A percentile compares a stretch with the other conserved stretches of the same genome.
These are phyloP conservation scores for Phylloporus arenicola DNA, from an alignment of 768 basidiomycete genomes.

Conservation along the genomic window DNA sequence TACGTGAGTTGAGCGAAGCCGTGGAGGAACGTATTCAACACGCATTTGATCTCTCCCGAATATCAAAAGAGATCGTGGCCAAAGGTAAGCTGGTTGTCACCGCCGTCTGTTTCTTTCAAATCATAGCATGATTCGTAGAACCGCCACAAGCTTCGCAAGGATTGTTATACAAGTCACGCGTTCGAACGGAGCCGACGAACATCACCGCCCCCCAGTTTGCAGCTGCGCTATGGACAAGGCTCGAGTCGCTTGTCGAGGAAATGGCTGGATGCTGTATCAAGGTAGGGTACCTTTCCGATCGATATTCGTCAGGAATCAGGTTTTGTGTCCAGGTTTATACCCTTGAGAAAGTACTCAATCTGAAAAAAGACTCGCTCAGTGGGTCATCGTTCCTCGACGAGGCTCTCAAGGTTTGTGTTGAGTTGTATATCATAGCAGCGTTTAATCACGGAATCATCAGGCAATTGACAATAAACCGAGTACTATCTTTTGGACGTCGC, in stretches of 20 bases:
- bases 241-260: constrained; percentile 78
- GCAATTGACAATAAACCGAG: constrained; percentile 88
- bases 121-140: constrained; percentile 7
- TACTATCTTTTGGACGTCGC: constrained; percentile 82
- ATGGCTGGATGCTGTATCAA: constrained; percentile 91
- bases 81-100: constrained; percentile 51
- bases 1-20: constrained; percentile 74
- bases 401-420: constrained; percentile 73
- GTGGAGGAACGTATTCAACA: constrained; percentile 75
- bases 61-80: constrained; percentile 78
- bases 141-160: constrained; percentile 28
- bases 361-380: constrained; percentile 80
- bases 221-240: constrained; percentile 45
- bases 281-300: constrained; percentile 32
- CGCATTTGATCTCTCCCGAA: constrained; percentile 81
- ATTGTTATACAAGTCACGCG: constrained; percentile 74
- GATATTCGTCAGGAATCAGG: neutral
- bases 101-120: neutral
- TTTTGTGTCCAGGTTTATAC: constrained; percentile 68
- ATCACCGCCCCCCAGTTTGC: constrained; percentile 84
- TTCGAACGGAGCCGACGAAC: constrained; percentile 87
- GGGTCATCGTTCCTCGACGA: constrained; percentile 84
- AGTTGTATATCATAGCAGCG: neutral
- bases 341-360: constrained; percentile 85
- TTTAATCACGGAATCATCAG: constrained; percentile 35